Base-by-base conservation (phyloP, 2,329 filamentous ascomycete genomes). In the Ascochyta viciae-villosae region DNA sequence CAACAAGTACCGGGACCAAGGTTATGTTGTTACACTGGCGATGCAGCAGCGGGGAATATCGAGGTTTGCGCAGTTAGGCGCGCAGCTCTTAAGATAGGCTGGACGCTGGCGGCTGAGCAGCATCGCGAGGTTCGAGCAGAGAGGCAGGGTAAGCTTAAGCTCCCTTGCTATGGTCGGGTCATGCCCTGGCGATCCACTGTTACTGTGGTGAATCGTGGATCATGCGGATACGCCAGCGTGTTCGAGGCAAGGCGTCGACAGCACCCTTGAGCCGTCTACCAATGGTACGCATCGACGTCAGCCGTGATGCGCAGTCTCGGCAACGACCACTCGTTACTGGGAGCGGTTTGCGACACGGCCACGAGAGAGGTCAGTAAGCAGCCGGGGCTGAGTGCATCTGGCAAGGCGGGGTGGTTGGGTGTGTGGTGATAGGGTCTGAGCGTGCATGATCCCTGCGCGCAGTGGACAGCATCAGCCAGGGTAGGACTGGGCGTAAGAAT, bases 351-450 rank as follows among this genome's bases (percentile, higher is more conserved):
- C 49, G 26, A 58, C 41, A 50, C 22, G 33, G 51, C 41, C 27
- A 34, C 50, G 13, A 51, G 42, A 44, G 35, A 37, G 39, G 39
- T 10, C 53, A 43, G 54, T 51, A 55, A 60, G 62, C 60, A 66
- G 54, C 58, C 62, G 65, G 64, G 70, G 68, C 68, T 67, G 67
- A 69, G 65, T 60, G 50, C 49, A 54, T 57, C 54, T 46, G 43
- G 59, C 50, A 50, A 56, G 50, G 61, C 48, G 61, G 57, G 51
- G 57, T 62, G 60, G 58, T 46, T 50, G 39, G 52, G 46, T 41
- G 42, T 41, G 50, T 39, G 47, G 53, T 57, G 50, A 60, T 60
- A 50, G 56, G 62, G 46, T 44, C 49, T 54, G 35, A 53, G 54
- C 59, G 52, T 58, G 54, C 57, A 63, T 53, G 38, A 62, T 56